phyloP scores from a whole-genome alignment of 306 rosid genomes.

The Trifolium pratense region DNA sequence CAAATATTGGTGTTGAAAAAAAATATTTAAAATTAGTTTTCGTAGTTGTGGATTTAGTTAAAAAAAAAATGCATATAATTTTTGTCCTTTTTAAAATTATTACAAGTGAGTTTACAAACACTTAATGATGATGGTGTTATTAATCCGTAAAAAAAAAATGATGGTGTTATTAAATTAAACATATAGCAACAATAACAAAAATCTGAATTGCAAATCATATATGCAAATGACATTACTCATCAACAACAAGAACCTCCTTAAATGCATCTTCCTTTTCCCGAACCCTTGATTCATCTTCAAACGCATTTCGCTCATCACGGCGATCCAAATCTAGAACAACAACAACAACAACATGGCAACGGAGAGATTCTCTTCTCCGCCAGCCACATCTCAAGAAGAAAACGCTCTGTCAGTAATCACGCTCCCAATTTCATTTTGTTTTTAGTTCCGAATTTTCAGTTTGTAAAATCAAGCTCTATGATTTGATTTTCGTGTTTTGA shows the following conservation, averaged over 20 bases:
- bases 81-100: too few species aligned
- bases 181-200: neutral
- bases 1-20: too few species aligned
- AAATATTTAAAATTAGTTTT: too few species aligned
- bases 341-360: constrained; percentile 56
- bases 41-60: too few species aligned
- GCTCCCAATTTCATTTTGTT: neutral
- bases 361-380: constrained; percentile 58
- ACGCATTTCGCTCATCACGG: constrained; percentile 19
- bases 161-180: neutral
- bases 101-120: neutral
- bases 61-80: too few species aligned
- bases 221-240: constrained; percentile 8
- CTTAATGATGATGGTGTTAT: neutral
- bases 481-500: neutral
- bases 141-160: too few species aligned
- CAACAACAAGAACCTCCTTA: neutral
- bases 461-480: neutral
- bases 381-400: constrained; percentile 58
- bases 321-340: neutral
- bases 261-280: constrained; percentile 8
- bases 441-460: neutral
- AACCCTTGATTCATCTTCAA: neutral
- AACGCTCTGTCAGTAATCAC: constrained; percentile 56
- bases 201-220: neutral